phyloP scores from a whole-genome alignment of 2,329 filamentous ascomycete species.

The Chaetomiaceae sp. region DNA sequence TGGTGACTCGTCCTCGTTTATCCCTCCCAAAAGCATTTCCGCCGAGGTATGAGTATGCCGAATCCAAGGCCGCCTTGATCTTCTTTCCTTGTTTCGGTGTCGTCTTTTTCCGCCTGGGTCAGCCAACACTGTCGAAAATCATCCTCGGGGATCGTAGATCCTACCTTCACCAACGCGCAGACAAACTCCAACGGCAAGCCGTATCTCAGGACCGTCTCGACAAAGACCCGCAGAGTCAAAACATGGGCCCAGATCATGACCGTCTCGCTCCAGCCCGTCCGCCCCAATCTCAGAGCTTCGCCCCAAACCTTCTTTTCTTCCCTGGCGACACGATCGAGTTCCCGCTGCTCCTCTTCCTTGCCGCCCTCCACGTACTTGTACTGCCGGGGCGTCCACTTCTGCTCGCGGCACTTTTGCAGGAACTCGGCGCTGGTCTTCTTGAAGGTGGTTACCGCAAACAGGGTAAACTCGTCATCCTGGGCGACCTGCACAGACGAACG shows the following conservation, averaged over 20 bases:
- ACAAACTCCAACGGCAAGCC: constrained; percentile 88
- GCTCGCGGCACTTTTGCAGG: constrained; percentile 83
- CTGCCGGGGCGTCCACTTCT: constrained; percentile 91
- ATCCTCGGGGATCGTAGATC: constrained; percentile 26
- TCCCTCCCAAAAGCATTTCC: constrained; percentile 92
- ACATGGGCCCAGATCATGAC: constrained; percentile 97
- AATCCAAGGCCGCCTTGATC: constrained; percentile 72
- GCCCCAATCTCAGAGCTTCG: constrained; percentile 78
- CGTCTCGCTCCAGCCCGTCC: constrained; percentile 92
- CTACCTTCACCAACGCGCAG: constrained; percentile 77
- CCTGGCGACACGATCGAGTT: constrained; percentile 73
- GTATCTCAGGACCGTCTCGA: constrained; percentile 96
- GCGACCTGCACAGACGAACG: constrained; percentile 77
- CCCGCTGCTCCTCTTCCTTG: constrained; percentile 80
- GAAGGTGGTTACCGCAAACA: constrained; percentile 88
- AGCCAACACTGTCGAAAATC: constrained; percentile 1
- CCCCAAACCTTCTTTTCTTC: constrained; percentile 92
- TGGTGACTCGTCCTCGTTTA: constrained; percentile 86
- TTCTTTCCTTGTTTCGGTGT: constrained; percentile 78
- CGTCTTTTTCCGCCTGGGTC: constrained; percentile 54
- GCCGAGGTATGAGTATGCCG: constrained; percentile 83
- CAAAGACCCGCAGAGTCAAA: constrained; percentile 85
- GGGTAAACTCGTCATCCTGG: constrained; percentile 81
- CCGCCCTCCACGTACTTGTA: constrained; percentile 91
- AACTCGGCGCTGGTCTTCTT: constrained; percentile 89